Evolutionary conservation across 2,329 filamentous ascomycete genomes (phyloP), one percentile per base, ranked within the genome.

Genomic region (Fusarium foetens): DNA sequence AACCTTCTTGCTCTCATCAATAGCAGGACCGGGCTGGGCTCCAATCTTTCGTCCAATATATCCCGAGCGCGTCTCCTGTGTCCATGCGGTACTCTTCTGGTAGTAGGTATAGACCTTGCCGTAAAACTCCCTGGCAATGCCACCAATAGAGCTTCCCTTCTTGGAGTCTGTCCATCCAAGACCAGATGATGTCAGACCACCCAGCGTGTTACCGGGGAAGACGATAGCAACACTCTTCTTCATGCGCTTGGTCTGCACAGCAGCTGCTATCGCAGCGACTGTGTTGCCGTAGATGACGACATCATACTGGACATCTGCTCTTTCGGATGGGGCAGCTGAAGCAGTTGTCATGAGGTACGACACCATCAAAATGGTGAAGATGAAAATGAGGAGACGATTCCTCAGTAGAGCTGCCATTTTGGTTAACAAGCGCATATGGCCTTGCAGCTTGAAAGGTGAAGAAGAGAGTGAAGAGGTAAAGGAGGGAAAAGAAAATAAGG

Each of bases 231-330:
- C 71, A 13, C 63, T 59, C 57, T 72, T 74, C 27, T 73, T 69
- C 71, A 73, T 73, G 4, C 71, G 71, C 25, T 51, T 59, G 14
- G 66, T 67, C 43, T 74, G 72, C 1, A 74, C 43, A 17, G 72
- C 72, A 39, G 72, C 72, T 29, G 71, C 71, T n/a, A 74, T 27
- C 1, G 68, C 72, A 9, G 72, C 72, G 25, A 74, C 72, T 21
- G 72, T 74, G 58, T 74, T 74, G n/a, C 72, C 72, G n/a, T 74
- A 74, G 39, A 74, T 72, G 38, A 74, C 58, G 27, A 74, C 71
- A 45, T 74, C 72, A 19, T 74, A 74, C 43, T 64, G 43, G 36
- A 43, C 23, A 27, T 45, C 61, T 48, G 46, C 53, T 49, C 66
- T 62, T 31, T 71, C 68, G 41, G 55, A 38, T 6, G 68, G 68